These are phyloP conservation scores for Lentinula lateritia DNA, from an alignment of 768 basidiomycete species.

Conservation along the genomic window DNA sequence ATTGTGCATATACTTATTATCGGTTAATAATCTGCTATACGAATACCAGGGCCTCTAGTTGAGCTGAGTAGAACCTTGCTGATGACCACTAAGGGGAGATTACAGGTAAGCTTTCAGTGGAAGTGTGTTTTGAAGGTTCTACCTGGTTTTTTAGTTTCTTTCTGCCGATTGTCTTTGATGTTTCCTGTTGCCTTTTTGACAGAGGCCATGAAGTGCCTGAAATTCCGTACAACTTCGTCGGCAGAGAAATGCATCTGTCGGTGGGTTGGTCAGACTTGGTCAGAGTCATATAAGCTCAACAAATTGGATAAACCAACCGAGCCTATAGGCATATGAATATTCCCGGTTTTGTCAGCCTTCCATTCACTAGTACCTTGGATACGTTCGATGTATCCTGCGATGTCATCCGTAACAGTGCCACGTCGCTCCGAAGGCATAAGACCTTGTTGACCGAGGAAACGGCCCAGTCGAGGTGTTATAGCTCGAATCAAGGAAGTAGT, in stretches of 20 bases:
- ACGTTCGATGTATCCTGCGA: conserved; percentile 73
- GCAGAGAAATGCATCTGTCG: conserved; percentile 66
- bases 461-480: conserved; percentile 77
- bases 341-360: conserved; percentile 85
- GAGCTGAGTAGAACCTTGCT: conserved; percentile 82
- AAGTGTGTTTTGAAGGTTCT: not conserved
- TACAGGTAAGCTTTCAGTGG: not conserved
- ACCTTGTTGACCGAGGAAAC: conserved; percentile 79
- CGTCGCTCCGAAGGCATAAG: conserved; percentile 93
- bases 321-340: conserved; percentile 77
- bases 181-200: conserved; percentile 76
- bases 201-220: conserved; percentile 66
- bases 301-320: conserved; percentile 41
- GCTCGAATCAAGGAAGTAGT: conserved; percentile 72
- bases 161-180: conserved; percentile 24
- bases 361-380: conserved; percentile 85
- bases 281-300: not conserved
- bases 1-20: conserved; percentile 12
- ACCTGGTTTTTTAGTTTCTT: conserved; percentile 6
- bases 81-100: conserved; percentile 60
- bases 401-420: conserved; percentile 90
- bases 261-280: not conserved
- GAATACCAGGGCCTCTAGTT: conserved; percentile 84
- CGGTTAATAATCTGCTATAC: conserved; percentile 66
- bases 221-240: conserved; percentile 74